Evolutionary conservation across 352 stramenopile species (phyloP).

Genomic region (Globisporangium heterothallicum): DNA sequence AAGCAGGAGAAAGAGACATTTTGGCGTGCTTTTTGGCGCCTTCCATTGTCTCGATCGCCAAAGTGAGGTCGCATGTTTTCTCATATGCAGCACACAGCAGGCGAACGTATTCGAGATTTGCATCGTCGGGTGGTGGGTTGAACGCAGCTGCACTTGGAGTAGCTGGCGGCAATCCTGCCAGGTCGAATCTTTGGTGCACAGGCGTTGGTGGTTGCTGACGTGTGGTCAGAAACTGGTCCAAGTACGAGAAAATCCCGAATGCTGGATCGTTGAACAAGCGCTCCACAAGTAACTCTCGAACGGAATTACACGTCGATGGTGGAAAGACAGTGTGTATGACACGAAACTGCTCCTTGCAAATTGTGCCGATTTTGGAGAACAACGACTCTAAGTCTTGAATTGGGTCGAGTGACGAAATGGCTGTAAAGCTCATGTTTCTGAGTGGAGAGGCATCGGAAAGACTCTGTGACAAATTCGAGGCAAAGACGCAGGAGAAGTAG

Average conservation of each 20-base stretch:
- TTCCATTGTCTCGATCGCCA: conserved; percentile 43
- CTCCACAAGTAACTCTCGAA: conserved; percentile 63
- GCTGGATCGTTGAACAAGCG: conserved; percentile 73
- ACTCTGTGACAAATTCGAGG: no score
- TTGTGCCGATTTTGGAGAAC: conserved; percentile 44
- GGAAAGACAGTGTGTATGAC: conserved; percentile 66
- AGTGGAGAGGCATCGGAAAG: no score
- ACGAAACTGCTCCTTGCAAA: conserved; percentile 67
- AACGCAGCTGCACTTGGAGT: no score
- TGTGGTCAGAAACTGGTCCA: conserved; percentile 64
- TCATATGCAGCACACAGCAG: conserved; percentile 64
- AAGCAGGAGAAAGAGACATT: background rate
- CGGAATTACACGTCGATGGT: conserved; percentile 26
- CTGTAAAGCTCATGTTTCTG: conserved; percentile 19
- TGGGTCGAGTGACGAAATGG: conserved; percentile 33
- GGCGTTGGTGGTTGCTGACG: conserved; percentile 15
- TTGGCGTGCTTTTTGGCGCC: background rate
- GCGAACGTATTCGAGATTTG: conserved; percentile 50
- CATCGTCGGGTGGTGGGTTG: conserved; percentile 5
- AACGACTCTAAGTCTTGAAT: conserved; percentile 65
- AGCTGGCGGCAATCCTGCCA: no score
- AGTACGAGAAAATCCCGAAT: conserved; percentile 70
- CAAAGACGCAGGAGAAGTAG: no score
- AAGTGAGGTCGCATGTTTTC: conserved; percentile 42
- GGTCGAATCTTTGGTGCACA: conserved; percentile 6